A percentile compares a stretch with the other conserved stretches of the same genome.
These are phyloP conservation scores for Quercus bicolor DNA, from an alignment of 306 rosid species.

Conservation along the genomic window DNA sequence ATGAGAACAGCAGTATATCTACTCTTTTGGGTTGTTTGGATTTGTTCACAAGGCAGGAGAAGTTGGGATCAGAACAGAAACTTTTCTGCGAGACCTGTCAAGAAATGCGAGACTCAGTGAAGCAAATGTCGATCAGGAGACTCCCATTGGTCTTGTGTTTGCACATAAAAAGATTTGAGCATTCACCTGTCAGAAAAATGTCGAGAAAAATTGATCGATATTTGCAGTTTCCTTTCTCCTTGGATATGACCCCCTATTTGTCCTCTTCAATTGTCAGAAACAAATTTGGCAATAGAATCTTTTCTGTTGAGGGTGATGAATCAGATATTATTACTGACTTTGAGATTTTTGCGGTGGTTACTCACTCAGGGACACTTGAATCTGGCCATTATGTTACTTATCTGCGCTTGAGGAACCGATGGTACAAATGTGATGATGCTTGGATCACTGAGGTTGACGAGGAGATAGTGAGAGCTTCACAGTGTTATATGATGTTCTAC, in stretches of 20 bases:
- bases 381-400: slow-evolving; percentile 85
- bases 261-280: slow-evolving; percentile 76
- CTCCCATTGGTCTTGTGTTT: slow-evolving; percentile 77
- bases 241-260: slow-evolving; percentile 77
- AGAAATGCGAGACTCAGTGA: slow-evolving; percentile 64
- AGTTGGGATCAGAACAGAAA: slow-evolving; percentile 93
- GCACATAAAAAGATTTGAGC: slow-evolving; percentile 83
- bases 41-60: slow-evolving; percentile 78
- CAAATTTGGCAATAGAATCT: slow-evolving; percentile 80
- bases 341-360: slow-evolving; percentile 77
- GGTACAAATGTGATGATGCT: slow-evolving; percentile 92
- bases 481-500: slow-evolving; percentile 87
- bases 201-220: slow-evolving; percentile 70
- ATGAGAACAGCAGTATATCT: slow-evolving; percentile 40
- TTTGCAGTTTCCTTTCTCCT: slow-evolving; percentile 77
- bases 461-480: slow-evolving; percentile 71
- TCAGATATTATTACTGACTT: slow-evolving; percentile 54
- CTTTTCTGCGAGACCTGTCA: slow-evolving; percentile 72
- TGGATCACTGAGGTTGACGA: slow-evolving; percentile 89
- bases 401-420: slow-evolving; percentile 56
- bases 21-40: slow-evolving; percentile 78
- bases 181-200: slow-evolving; percentile 53
- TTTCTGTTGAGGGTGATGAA: slow-evolving; percentile 67
- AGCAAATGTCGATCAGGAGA: slow-evolving; percentile 80
- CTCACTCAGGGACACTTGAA: slow-evolving; percentile 82